phyloP scores from a whole-genome alignment of 768 basidiomycete species.

The Coprinopsis sp. region DNA sequence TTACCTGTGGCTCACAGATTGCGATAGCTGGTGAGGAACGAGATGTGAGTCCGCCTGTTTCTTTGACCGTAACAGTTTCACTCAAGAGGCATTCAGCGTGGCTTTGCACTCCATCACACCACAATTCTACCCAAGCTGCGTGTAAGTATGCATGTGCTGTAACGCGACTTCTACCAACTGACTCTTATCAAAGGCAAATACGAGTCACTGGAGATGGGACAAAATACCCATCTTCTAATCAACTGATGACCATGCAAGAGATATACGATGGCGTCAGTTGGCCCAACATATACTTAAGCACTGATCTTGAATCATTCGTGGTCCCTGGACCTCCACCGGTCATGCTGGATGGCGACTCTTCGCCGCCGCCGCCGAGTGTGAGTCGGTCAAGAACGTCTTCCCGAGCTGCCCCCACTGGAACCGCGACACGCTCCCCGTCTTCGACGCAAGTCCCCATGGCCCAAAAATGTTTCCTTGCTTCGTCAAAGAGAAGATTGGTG shows the following conservation, averaged over 20 bases:
- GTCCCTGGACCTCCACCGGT: constrained; percentile 34
- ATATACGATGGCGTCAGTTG: constrained; percentile 29
- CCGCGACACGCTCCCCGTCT: constrained; percentile 7
- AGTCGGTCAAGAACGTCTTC: neutral
- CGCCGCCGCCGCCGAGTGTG: constrained; percentile 7
- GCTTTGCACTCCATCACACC: constrained; percentile 41
- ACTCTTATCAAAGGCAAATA: constrained; percentile 25
- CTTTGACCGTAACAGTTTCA: neutral
- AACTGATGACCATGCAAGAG: constrained; percentile 32
- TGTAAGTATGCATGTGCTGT: constrained; percentile 29
- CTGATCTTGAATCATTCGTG: constrained; percentile 28
- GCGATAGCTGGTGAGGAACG: constrained; percentile 40
- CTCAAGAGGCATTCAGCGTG: constrained; percentile 24
- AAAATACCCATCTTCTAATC: constrained; percentile 27
- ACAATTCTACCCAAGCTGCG: constrained; percentile 47
- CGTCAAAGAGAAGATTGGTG: constrained; percentile 20
- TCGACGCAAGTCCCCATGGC: constrained; percentile 4
- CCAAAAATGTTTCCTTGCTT: constrained; percentile 10
- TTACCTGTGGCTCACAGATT: neutral
- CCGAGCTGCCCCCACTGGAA: constrained; percentile 5
- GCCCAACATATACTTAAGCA: constrained; percentile 30
- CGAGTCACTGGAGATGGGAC: constrained; percentile 34
- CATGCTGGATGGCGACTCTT: constrained; percentile 23
- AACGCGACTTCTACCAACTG: neutral
- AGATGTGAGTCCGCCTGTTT: constrained; percentile 34